A percentile compares a stretch with the other conserved stretches of the same genome.
phyloP scores from a whole-genome alignment of 768 basidiomycete species.

The Hericium coralloides region DNA sequence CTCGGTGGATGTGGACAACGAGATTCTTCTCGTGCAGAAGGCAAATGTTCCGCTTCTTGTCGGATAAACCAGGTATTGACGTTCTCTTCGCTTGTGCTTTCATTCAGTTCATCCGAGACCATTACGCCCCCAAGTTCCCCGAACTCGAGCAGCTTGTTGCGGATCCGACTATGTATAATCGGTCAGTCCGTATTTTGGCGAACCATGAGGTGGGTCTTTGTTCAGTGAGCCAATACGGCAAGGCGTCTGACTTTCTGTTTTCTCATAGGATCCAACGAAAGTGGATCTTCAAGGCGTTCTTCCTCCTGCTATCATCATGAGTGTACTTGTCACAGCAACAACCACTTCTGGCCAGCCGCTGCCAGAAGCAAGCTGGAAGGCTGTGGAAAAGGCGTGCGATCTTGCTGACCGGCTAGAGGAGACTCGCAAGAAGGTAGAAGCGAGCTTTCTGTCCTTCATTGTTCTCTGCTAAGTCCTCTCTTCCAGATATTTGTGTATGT shows the following conservation, averaged over 20 bases:
- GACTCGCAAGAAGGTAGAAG: conserved; percentile 71
- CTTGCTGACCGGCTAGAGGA: conserved; percentile 85
- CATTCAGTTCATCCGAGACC: conserved; percentile 89
- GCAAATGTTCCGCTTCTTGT: conserved; percentile 27
- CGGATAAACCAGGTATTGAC: conserved; percentile 11
- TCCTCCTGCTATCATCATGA: conserved; percentile 88
- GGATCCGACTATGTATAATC: conserved; percentile 88
- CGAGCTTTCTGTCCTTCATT: not conserved
- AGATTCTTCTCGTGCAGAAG: conserved; percentile 95
- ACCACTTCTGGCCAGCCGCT: conserved; percentile 78
- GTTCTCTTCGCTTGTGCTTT: conserved; percentile 7
- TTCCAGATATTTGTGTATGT: conserved; percentile 95
- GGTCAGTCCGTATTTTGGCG: conserved; percentile 79
- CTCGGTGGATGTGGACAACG: conserved; percentile 97
- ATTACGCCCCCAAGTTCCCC: conserved; percentile 91
- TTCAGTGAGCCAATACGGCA: not conserved
- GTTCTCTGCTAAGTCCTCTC: not conserved
- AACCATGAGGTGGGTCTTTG: conserved; percentile 57
- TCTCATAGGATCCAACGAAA: conserved; percentile 72
- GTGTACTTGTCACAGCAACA: conserved; percentile 91
- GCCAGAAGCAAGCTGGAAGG: conserved; percentile 60
- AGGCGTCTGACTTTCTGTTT: not conserved
- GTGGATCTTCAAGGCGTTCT: conserved; percentile 72
- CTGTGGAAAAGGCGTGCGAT: conserved; percentile 80
- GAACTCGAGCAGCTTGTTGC: conserved; percentile 93